Percentiles rank a stretch among this genome's conserved stretches.
phyloP scores from a whole-genome alignment of 2,329 filamentous ascomycete species.

The Pyrenophora tritici-repentis region DNA sequence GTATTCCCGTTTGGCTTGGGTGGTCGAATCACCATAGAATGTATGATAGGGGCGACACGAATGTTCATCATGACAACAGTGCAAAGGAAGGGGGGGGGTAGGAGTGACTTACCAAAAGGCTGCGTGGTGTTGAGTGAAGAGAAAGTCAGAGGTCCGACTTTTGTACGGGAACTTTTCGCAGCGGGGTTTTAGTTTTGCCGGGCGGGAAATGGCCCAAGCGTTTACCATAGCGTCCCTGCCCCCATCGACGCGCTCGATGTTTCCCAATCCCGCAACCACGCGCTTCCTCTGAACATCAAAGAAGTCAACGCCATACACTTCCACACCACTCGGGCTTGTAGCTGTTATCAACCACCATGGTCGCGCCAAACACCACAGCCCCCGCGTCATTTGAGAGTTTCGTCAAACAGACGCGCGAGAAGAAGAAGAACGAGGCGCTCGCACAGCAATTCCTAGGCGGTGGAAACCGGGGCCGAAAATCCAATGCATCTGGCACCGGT shows the following conservation, averaged over 20 bases:
- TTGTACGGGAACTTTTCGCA: conserved; percentile 31
- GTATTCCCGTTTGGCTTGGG: conserved; percentile 49
- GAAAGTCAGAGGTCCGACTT: conserved; percentile 22
- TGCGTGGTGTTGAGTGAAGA: conserved; percentile 26
- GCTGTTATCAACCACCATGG: conserved; percentile 22
- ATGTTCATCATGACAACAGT: conserved; percentile 40
- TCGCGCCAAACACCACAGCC: conserved; percentile 18
- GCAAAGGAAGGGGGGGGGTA: conserved; percentile 4
- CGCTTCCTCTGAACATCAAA: neutral
- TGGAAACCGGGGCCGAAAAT: conserved; percentile 57
- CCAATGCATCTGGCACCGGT: conserved; percentile 60
- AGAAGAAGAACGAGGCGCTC: conserved; percentile 73
- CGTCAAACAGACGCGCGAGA: conserved; percentile 59
- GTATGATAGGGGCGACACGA: conserved; percentile 50
- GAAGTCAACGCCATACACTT: conserved; percentile 5
- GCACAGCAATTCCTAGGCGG: conserved; percentile 73
- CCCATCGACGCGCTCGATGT: conserved; percentile 19
- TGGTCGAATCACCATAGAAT: conserved; percentile 47
- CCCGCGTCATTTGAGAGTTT: conserved; percentile 36
- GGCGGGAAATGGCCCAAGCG: conserved; percentile 13
- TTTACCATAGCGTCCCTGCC: conserved; percentile 2
- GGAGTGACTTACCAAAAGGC: conserved; percentile 36
- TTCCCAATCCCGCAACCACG: conserved; percentile 5
- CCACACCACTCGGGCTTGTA: neutral
- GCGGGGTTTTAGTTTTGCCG: conserved; percentile 27